Base-by-base conservation (phyloP, 208 protist species). In the Leishmania tarentolae region DNA sequence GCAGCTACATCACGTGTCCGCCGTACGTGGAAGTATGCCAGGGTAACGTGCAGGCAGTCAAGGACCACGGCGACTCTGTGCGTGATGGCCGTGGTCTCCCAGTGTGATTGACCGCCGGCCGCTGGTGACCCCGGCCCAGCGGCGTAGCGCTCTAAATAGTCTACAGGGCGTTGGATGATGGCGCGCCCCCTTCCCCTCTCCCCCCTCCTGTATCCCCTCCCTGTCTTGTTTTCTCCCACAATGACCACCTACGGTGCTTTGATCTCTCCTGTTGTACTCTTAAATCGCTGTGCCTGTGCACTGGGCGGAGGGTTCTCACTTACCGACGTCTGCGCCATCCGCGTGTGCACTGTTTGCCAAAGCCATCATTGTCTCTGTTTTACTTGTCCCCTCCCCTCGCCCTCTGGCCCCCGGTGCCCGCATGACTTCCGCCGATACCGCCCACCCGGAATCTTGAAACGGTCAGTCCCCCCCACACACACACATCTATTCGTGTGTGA, bases 11-110 rank as follows among this genome's bases (percentile, higher is more conserved):
- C 4, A 57, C 3, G 6, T 74, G 69, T n/a, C 44, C 69, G 40
- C 15, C 69, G 40, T 74, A 56, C 69, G 28, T 74, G 8, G 69
- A 74, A 21, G 65, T 70, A 19, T 70, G 65, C 65, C 37, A 42
- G 65, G 40, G 15, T 6, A 70, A 71, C 65, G 0, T 47, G 17
- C 65, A n/a, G 40, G 37, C 19, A n/a, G 37, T 17, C 65, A 70
- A 42, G n/a, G 61, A 37, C 61, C 6, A 21, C 53, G 53, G 53
- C 53, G 28, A 59, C 53, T 2, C 53, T 0, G 53, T 21, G 53
- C 21, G 21, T 59, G 53, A 21, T 59, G 8, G 53, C 21, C 53
- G 53, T 46, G 66, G 66, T 35, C 37, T 37, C 21, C 66, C 11
- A 19, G 66, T 37, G 37, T 19, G 44, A 37, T 0, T 71, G 66